phyloP scores from a whole-genome alignment of 1,139 yeast species.

The Ogataea hybrid region DNA sequence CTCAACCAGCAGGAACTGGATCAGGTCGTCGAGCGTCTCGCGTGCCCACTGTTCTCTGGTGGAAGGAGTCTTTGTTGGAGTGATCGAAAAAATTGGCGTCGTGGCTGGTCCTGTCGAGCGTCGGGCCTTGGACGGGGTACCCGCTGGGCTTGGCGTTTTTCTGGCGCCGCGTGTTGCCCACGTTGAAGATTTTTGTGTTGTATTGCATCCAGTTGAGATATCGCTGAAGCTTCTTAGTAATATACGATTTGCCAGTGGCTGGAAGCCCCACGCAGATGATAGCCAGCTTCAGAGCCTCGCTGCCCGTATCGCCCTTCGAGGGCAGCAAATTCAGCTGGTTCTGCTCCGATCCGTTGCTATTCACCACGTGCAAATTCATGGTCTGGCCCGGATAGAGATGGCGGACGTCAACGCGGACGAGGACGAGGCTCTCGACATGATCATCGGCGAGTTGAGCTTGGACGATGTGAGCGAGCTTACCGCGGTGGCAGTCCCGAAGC shows the following conservation, averaged over 20 bases:
- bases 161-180: slow-evolving; percentile 88
- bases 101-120: slow-evolving; percentile 38
- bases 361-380: slow-evolving; percentile 15
- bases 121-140: slow-evolving; percentile 66
- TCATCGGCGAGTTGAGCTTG: slow-evolving; percentile 21
- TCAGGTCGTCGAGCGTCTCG: slow-evolving; percentile 83
- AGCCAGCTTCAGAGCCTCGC: slow-evolving; percentile 45
- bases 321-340: slow-evolving; percentile 7
- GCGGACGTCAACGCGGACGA: slow-evolving; percentile 24
- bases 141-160: slow-evolving; percentile 69
- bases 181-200: slow-evolving; percentile 87
- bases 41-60: slow-evolving; percentile 91
- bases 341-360: slow-evolving; percentile 9
- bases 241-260: slow-evolving; percentile 74
- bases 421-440: slow-evolving; percentile 21
- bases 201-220: slow-evolving; percentile 92
- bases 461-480: slow-evolving; percentile 21
- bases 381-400: slow-evolving; percentile 27
- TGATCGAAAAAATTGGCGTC: slow-evolving; percentile 87
- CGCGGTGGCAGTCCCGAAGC: slow-evolving; percentile 12
- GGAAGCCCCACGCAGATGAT: slow-evolving; percentile 96
- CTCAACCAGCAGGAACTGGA: slow-evolving; percentile 79
- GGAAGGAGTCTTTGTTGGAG: slow-evolving; percentile 60
- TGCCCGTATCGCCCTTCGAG: slow-evolving; percentile 14
- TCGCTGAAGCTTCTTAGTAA: slow-evolving; percentile 83